Evolutionary conservation across 2,329 filamentous ascomycete species (phyloP).

Genomic region (Iodosphaeria phyllophila): DNA sequence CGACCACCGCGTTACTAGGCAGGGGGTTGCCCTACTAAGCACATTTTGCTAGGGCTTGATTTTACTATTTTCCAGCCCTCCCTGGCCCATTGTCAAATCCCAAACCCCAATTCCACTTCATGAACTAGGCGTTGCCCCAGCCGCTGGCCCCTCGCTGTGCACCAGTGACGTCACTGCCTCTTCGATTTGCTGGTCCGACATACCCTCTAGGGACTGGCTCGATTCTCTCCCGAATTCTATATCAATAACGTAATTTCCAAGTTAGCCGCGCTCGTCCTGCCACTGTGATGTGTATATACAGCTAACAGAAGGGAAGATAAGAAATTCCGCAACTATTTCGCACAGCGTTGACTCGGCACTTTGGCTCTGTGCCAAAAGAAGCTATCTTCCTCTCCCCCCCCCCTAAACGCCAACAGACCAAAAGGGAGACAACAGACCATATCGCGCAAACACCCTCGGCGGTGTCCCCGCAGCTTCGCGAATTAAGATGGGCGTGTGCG

Average conservation of each 20-base stretch:
- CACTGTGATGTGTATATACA: not conserved
- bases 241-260: not conserved
- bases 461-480: constrained; percentile 74
- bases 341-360: too few relatives aligned
- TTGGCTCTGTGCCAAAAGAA: too few relatives aligned
- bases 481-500: constrained; percentile 79
- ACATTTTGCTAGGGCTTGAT: too few relatives aligned
- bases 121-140: too few relatives aligned
- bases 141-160: constrained; percentile 23
- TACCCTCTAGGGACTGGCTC: constrained; percentile 35
- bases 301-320: too few relatives aligned
- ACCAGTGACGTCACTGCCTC: constrained; percentile 36
- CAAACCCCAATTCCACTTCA: not conserved
- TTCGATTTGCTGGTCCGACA: constrained; percentile 43
- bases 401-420: too few relatives aligned
- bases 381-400: too few relatives aligned
- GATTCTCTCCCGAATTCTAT: constrained; percentile 37
- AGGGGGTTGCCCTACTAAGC: too few relatives aligned
- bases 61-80: too few relatives aligned
- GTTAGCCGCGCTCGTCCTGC: not conserved
- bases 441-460: constrained; percentile 81
- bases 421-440: constrained; percentile 45
- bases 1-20: too few relatives aligned
- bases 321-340: too few relatives aligned
- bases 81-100: not conserved